Evolutionary conservation across 2,329 filamentous ascomycete species (phyloP).

Genomic region (Scorias spongiosa): DNA sequence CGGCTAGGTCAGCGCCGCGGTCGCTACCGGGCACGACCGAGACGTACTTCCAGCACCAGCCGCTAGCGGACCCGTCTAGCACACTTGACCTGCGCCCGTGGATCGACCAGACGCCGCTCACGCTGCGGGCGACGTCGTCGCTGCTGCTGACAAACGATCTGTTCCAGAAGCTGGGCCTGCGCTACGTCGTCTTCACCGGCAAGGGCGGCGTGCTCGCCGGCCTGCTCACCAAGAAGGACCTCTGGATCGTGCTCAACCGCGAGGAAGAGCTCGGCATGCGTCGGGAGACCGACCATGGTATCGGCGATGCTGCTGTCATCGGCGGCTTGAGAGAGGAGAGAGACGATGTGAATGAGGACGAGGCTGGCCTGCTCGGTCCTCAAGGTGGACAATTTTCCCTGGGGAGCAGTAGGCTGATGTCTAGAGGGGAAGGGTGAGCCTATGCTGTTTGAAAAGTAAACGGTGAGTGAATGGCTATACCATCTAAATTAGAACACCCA

Average conservation of each 20-base stretch:
- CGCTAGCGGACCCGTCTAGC: slow-evolving; percentile 58
- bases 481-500: too few species aligned
- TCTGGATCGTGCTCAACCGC: slow-evolving; percentile 83
- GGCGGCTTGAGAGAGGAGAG: slow-evolving; percentile 22
- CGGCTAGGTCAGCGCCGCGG: slow-evolving; percentile 39
- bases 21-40: slow-evolving; percentile 56
- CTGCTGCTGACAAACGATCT: slow-evolving; percentile 80
- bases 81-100: slow-evolving; percentile 83
- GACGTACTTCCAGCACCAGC: slow-evolving; percentile 71
- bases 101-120: slow-evolving; percentile 98
- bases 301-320: slow-evolving; percentile 14
- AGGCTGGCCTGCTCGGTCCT: slow-evolving; percentile 22
- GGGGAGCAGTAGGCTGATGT: too few species aligned
- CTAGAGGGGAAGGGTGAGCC: too few species aligned
- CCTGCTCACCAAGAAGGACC: slow-evolving; percentile 89
- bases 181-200: slow-evolving; percentile 68
- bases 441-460: too few species aligned
- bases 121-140: slow-evolving; percentile 58
- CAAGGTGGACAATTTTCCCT: not conserved
- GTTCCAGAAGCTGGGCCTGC: slow-evolving; percentile 84
- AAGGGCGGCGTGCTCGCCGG: slow-evolving; percentile 72
- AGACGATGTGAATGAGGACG: slow-evolving; percentile 22
- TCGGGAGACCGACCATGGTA: slow-evolving; percentile 8
- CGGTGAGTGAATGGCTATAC: too few species aligned
- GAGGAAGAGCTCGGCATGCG: slow-evolving; percentile 33